A percentile compares a stretch with the other conserved stretches of the same genome.
Conservation (phyloP, 164 flowering plant genomes). For the Saururus chinensis region DNA sequence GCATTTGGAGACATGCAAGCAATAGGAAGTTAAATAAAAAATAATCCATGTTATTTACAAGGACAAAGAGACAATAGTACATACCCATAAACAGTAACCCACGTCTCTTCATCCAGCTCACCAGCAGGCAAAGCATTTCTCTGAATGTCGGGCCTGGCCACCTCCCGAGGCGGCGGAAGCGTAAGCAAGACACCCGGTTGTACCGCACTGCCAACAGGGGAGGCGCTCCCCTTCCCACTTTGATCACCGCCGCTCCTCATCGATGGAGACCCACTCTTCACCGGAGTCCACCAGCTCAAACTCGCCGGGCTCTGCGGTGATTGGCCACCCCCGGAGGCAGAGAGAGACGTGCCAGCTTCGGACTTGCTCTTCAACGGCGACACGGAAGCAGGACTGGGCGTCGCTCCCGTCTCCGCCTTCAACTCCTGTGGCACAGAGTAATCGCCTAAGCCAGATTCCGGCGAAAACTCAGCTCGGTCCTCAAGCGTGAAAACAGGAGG, state of each 20-base stretch:
- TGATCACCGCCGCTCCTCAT: conserved; percentile 19
- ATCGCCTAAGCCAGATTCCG: conserved; percentile 68
- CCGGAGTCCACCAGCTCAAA: conserved; percentile 79
- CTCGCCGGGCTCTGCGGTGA: conserved; percentile 42
- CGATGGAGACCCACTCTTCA: conserved; percentile 25
- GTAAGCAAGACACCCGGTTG: conserved; percentile 73
- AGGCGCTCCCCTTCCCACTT: conserved; percentile 63
- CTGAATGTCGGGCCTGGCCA: conserved; percentile 86
- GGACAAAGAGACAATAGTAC: not conserved
- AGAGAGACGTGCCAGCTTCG: conserved; percentile 52
- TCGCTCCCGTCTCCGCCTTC: conserved; percentile 42
- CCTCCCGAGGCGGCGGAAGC: conserved; percentile 85
- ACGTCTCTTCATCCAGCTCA: conserved; percentile 67
- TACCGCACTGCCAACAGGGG: conserved; percentile 88
- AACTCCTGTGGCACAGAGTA: conserved; percentile 63
- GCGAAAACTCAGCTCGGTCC: conserved; percentile 79
- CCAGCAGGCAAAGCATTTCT: conserved; percentile 48
- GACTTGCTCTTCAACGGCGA: conserved; percentile 50
- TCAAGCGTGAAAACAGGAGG: conserved; percentile 86
- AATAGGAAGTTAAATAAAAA: too few species aligned
- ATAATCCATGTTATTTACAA: too few species aligned
- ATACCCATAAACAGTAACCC: conserved; percentile 98
- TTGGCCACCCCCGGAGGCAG: conserved; percentile 27
- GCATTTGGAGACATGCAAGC: too few species aligned
- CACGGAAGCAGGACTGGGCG: conserved; percentile 33